Conservation (phyloP, 2,329 filamentous ascomycete genomes). For the Ascochyta clinopodiicola region DNA sequence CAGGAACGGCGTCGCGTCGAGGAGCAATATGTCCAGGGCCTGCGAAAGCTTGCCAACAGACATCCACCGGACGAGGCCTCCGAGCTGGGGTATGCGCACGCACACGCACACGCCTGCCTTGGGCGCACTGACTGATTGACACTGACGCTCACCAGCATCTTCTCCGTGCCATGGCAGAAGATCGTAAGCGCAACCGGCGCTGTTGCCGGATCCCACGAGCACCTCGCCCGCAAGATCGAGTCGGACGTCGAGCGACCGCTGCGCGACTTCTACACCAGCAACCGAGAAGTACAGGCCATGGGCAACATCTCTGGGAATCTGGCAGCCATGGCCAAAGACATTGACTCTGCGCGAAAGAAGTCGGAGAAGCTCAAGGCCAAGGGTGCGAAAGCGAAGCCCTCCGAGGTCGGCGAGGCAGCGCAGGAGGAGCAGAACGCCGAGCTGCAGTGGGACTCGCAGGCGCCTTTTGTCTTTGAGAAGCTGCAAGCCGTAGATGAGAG, state of each 20-base stretch:
- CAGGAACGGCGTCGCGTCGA: slow-evolving; percentile 94
- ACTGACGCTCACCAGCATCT: slow-evolving; percentile 68
- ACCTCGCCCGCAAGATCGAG: slow-evolving; percentile 81
- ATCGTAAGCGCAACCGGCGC: slow-evolving; percentile 80
- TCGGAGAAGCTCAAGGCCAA: slow-evolving; percentile 84
- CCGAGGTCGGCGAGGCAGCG: slow-evolving; percentile 78
- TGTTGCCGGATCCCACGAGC: slow-evolving; percentile 82
- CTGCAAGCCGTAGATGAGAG: slow-evolving; percentile 90
- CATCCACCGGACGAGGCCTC: slow-evolving; percentile 76
- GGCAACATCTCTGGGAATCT: slow-evolving; percentile 83
- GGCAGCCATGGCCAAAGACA: slow-evolving; percentile 77
- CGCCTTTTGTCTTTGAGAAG: slow-evolving; percentile 92
- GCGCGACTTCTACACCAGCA: slow-evolving; percentile 74
- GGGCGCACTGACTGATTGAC: slow-evolving; percentile 34
- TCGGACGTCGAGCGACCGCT: slow-evolving; percentile 86
- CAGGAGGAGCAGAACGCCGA: slow-evolving; percentile 77
- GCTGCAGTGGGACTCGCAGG: slow-evolving; percentile 90
- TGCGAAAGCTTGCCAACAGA: slow-evolving; percentile 80
- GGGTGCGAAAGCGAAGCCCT: slow-evolving; percentile 75
- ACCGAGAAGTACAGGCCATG: slow-evolving; percentile 80
- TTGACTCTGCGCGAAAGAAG: slow-evolving; percentile 84
- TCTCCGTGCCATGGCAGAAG: slow-evolving; percentile 88
- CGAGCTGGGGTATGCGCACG: slow-evolving; percentile 78
- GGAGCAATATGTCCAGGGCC: slow-evolving; percentile 81
- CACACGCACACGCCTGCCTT: background rate